These are phyloP conservation scores for Erodium trifolium DNA, from an alignment of 441 rosid species.

Conservation along the genomic window DNA sequence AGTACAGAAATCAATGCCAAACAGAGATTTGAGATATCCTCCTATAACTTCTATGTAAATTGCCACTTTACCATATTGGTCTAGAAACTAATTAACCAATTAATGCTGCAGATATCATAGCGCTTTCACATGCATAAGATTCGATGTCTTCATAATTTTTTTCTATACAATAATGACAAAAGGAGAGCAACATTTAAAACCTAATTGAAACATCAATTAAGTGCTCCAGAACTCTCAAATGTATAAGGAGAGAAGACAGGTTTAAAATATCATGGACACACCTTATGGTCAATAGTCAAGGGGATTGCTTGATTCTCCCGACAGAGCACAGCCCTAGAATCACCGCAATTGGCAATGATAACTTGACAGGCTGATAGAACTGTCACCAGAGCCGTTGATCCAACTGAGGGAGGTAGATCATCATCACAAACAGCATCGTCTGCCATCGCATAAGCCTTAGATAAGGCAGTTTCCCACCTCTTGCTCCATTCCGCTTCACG, in stretches of 20 bases:
- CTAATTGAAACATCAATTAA: background rate
- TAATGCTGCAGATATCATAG: background rate
- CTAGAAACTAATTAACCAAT: background rate
- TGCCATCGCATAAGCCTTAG: conserved; percentile 3
- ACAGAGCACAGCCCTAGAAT: conserved; percentile 24
- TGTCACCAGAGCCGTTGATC: conserved; percentile 24
- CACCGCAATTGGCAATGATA: conserved; percentile 25
- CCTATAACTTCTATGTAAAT: background rate
- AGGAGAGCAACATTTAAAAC: background rate
- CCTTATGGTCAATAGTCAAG: conserved; percentile 24
- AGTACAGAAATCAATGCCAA: background rate
- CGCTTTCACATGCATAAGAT: background rate
- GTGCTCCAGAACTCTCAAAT: background rate
- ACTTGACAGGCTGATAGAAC: conserved; percentile 22
- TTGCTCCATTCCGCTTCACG: conserved; percentile 3
- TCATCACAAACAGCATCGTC: conserved; percentile 4
- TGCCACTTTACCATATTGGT: background rate
- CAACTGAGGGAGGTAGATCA: conserved; percentile 16
- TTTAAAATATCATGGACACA: conserved; percentile 5
- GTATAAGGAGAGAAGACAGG: background rate
- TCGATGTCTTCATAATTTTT: background rate
- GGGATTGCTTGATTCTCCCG: conserved; percentile 24
- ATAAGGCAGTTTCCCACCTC: conserved; percentile 9
- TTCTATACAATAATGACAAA: background rate
- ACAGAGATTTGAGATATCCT: background rate